A percentile compares a stretch with the other conserved stretches of the same genome.
Conservation (phyloP, 2,329 filamentous ascomycete species). For the Arthrobotrys pseudoclavata region DNA sequence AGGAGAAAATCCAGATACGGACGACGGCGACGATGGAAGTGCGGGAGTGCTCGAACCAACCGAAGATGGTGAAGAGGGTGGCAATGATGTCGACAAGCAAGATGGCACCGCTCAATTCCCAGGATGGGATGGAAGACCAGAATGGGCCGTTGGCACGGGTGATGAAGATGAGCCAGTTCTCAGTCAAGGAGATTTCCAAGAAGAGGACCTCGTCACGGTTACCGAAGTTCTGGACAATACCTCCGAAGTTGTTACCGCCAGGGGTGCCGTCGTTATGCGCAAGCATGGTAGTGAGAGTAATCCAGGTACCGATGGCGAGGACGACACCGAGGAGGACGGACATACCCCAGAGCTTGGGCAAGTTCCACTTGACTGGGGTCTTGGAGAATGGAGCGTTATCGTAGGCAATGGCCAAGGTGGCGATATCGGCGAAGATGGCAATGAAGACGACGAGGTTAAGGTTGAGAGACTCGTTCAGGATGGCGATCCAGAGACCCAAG, state of each 20-base stretch:
- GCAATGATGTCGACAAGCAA: slow-evolving; percentile 85
- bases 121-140: slow-evolving; percentile 90
- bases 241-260: slow-evolving; percentile 68
- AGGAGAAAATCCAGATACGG: slow-evolving; percentile 91
- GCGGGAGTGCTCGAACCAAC: slow-evolving; percentile 78
- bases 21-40: slow-evolving; percentile 87
- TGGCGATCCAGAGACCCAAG: slow-evolving; percentile 90
- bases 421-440: slow-evolving; percentile 93
- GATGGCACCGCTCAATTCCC: slow-evolving; percentile 84
- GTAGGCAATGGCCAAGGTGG: slow-evolving; percentile 91
- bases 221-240: slow-evolving; percentile 92
- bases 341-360: slow-evolving; percentile 94
- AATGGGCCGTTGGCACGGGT: slow-evolving; percentile 92
- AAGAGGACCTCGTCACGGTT: slow-evolving; percentile 85
- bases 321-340: slow-evolving; percentile 85
- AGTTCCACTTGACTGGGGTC: slow-evolving; percentile 92
- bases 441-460: slow-evolving; percentile 92
- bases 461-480: slow-evolving; percentile 85
- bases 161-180: slow-evolving; percentile 98
- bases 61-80: slow-evolving; percentile 87
- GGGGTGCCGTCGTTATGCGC: slow-evolving; percentile 70
- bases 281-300: slow-evolving; percentile 87
- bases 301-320: slow-evolving; percentile 87
- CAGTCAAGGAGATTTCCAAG: slow-evolving; percentile 88
- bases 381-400: slow-evolving; percentile 90